Percentiles rank a stretch among this genome's conserved stretches.
Conservation (phyloP, 495 filamentous ascomycete genomes). For the Talaromyces liani region DNA sequence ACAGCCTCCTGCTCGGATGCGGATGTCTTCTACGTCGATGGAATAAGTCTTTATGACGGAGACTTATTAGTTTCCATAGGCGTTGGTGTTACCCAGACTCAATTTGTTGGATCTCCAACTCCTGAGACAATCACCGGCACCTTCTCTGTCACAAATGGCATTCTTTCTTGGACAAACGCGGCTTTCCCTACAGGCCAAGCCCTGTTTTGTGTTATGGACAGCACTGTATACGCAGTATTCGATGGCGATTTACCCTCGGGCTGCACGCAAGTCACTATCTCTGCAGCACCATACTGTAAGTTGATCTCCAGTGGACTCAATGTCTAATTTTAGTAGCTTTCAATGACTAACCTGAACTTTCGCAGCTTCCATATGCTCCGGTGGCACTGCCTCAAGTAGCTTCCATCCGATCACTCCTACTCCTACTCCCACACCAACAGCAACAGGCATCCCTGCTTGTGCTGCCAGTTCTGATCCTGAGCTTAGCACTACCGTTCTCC, state of each 20-base stretch:
- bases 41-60: background rate
- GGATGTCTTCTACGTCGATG: background rate
- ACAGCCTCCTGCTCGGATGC: background rate
- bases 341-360: background rate
- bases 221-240: background rate
- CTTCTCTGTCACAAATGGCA: background rate
- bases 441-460: background rate
- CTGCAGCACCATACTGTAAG: background rate
- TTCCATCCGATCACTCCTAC: background rate
- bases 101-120: background rate
- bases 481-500: background rate
- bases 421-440: background rate
- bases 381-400: background rate
- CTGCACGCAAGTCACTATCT: background rate
- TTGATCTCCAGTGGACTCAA: background rate
- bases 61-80: background rate
- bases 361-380: background rate
- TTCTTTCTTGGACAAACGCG: background rate
- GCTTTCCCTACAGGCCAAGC: background rate
- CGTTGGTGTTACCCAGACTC: background rate
- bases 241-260: background rate
- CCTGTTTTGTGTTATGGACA: background rate
- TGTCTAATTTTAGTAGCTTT: background rate
- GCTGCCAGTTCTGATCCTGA: background rate
- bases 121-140: background rate